These are phyloP conservation scores for Evernia prunastri DNA, from an alignment of 495 filamentous ascomycete genomes.

Conservation along the genomic window DNA sequence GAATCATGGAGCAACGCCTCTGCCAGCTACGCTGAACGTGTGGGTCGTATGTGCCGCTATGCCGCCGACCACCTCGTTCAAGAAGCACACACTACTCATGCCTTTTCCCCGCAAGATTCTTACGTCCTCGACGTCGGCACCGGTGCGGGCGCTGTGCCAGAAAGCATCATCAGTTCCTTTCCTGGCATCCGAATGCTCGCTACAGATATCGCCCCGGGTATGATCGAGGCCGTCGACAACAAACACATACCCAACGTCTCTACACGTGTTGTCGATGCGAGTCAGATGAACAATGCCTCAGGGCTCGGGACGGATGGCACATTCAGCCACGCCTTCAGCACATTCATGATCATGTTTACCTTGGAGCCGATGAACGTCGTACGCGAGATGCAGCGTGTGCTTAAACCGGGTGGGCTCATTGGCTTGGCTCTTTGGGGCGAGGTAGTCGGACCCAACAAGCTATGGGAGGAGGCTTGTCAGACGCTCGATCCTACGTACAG, in stretches of 20 bases:
- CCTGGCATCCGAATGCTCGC: neutral
- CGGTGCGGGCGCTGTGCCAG: neutral
- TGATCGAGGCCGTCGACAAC: neutral
- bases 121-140: neutral
- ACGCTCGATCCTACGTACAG: slow-evolving; percentile 13
- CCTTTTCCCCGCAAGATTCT: neutral
- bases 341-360: slow-evolving; percentile 17
- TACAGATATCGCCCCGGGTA: neutral
- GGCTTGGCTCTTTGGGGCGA: slow-evolving; percentile 16
- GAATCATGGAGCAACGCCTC: neutral
- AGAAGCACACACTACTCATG: neutral
- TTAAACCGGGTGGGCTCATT: slow-evolving; percentile 8
- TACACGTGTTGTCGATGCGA: neutral
- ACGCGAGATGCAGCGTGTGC: slow-evolving; percentile 19
- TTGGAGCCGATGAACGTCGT: slow-evolving; percentile 14
- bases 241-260: neutral
- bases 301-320: neutral
- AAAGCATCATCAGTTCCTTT: neutral
- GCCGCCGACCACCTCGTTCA: neutral
- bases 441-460: neutral
- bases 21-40: neutral
- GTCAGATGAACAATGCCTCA: neutral
- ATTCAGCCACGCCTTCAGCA: slow-evolving; percentile 13
- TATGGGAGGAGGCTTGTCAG: slow-evolving; percentile 16
- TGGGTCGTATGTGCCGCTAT: neutral